Base-by-base conservation (phyloP, 2,329 filamentous ascomycete species). In the Thyridium curvatum region DNA sequence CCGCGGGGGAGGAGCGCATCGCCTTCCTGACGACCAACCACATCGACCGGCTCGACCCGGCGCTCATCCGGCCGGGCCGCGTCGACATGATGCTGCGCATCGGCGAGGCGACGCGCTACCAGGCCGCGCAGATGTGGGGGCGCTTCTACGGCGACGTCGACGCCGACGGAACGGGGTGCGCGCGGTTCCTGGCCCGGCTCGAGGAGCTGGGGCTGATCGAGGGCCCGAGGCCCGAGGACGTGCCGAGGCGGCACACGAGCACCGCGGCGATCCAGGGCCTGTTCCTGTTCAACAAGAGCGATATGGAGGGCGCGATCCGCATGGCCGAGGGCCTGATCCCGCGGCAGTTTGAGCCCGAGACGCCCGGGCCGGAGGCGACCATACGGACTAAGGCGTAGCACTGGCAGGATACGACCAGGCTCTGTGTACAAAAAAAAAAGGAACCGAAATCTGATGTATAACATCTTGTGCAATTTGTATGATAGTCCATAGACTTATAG, bases 11-110 rank as follows among this genome's bases (percentile, higher is more conserved):
- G 58, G 91, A 97, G 66, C 79, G 93, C 38, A 86, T 98, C 45
- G 81, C 94, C 2, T 95, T 98, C 61, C 71, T 94, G 46, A 98
- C 93, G 2, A 94, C 91, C 15, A 98, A 98, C 54, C 88, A 96
- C 54, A 80, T 95, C 30, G 89, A 96, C 48, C 77, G 87, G 31
- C 74, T 97, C 2, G 89, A 96, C 53, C 84, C 88, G 44, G 93
- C 93, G 4, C 65, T 98, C 32, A 87, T 97, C 35, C 76, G 93
- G 17, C 93, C 93, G 1, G 93, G 93, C 1, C 77, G 93, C 35
- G 89, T 98, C 1, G 93, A 98, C 61, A 85, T 97, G 83, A 93
- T 87, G 49, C 77, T 94, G 4, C 79, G 87, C 39, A 83, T 98
- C 35, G 91, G 90, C 30, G 86, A 95, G 60, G 89, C 91, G 26